Conservation (phyloP, 2,329 filamentous ascomycete genomes). For the Aureobasidium pullulans region DNA sequence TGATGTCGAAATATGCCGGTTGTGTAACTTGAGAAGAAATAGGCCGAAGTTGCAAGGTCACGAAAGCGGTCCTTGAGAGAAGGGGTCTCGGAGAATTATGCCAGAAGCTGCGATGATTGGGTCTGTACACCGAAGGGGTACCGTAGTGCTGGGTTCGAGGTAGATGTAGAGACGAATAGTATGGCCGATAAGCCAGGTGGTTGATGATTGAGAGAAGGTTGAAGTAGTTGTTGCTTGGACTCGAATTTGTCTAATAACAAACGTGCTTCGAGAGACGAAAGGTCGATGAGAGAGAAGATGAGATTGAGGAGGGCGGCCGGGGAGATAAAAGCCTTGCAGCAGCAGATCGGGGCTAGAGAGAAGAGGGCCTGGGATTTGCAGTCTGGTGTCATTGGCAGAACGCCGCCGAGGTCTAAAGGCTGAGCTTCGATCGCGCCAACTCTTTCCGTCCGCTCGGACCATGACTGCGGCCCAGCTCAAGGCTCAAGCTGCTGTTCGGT, state of each 20-base stretch:
- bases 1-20: slow-evolving; percentile 14
- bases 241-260: slow-evolving; percentile 26
- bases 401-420: slow-evolving; percentile 11
- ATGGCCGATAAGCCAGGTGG: neutral
- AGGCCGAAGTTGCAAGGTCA: neutral
- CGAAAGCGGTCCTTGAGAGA: neutral
- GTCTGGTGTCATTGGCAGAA: slow-evolving; percentile 15
- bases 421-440: slow-evolving; percentile 12
- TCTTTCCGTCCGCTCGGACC: slow-evolving; percentile 3
- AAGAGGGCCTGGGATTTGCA: slow-evolving; percentile 13
- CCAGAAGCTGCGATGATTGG: neutral
- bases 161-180: neutral
- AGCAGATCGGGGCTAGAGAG: slow-evolving; percentile 12
- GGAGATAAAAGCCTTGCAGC: slow-evolving; percentile 13
- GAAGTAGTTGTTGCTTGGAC: neutral
- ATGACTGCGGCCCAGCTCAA: neutral
- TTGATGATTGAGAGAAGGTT: neutral
- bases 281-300: neutral
- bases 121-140: neutral
- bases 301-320: slow-evolving; percentile 2
- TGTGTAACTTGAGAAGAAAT: neutral
- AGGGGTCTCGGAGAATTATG: slow-evolving; percentile 9
- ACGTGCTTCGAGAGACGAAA: slow-evolving; percentile 14
- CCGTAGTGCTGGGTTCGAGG: neutral
- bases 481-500: neutral